Base-by-base conservation (phyloP, 2,329 filamentous ascomycete species). In the Curvularia hawaiiensis region DNA sequence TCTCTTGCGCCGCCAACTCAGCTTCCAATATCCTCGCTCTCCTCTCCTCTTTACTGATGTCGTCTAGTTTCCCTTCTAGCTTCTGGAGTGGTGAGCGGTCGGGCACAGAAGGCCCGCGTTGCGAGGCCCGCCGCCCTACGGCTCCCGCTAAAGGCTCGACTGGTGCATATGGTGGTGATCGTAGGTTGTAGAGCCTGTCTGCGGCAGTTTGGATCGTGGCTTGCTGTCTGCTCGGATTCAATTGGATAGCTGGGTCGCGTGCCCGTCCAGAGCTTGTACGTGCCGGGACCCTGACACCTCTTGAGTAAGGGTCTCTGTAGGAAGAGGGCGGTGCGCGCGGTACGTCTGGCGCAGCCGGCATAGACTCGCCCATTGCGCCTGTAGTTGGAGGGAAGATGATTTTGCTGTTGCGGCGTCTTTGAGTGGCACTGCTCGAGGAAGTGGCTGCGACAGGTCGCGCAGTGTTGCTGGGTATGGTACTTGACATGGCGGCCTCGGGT, bases 1-100 rank as follows among this genome's bases (percentile, higher is more conserved):
- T 83, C 69, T 94, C 88, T 65, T 88, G 85, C 18, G 88, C 85
- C 43, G 85, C 84, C 65, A 87, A 83, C 75, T 97, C 94, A 6
- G 92, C 92, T 68, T 94, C 90, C 72, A 92, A 85, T 4, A 94
- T 87, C 46, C 91, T 85, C 9, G 92, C 92, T 63, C 94, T 85
- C 76, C 96, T 96, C 77, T 97, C 93, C 78, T 97, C 93, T 76
- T 97, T 98, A 75, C 90, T 97, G 76, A 97, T 94, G 78, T 90
- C 92, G 76, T 90, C 90, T 70, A 98, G 84, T 69, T 91, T 95
- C 71, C 91, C 86, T 80, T 99, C 94, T 65, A 99, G 85, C 80
- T 89, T 95, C 77, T 99, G 94, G 51, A 99, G 83, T 51, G 96
- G 95, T 62, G 94, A 98, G 69, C 90, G 87, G 74, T 96, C 90